phyloP scores from a whole-genome alignment of 78 protist genomes.

The Chrysochromulina parva region DNA sequence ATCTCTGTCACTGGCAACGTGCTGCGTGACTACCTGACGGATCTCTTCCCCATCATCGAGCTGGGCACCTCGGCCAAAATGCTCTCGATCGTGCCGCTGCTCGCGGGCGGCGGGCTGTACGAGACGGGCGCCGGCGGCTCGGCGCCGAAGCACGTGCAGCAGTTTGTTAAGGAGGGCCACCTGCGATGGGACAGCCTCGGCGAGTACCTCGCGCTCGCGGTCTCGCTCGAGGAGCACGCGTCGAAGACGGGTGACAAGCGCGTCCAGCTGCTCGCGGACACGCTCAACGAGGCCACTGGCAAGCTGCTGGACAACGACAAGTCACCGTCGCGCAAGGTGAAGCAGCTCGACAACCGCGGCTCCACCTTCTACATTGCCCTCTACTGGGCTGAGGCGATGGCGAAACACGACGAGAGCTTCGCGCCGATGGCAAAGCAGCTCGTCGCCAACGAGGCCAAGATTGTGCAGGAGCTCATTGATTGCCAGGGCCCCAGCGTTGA shows the following conservation, averaged over 20 bases:
- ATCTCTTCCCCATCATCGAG: slow-evolving; percentile 28
- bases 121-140: slow-evolving; percentile 51
- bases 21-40: slow-evolving; percentile 59
- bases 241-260: slow-evolving; percentile 9
- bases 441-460: not conserved
- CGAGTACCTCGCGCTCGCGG: slow-evolving; percentile 55
- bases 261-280: not conserved
- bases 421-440: not conserved
- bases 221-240: slow-evolving; percentile 35
- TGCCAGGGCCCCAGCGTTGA: slow-evolving; percentile 40
- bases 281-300: slow-evolving; percentile 40
- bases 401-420: slow-evolving; percentile 23
- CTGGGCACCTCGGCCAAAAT: slow-evolving; percentile 43
- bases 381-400: slow-evolving; percentile 47
- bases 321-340: slow-evolving; percentile 38
- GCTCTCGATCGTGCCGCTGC: slow-evolving; percentile 60
- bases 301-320: slow-evolving; percentile 25
- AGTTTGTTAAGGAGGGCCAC: slow-evolving; percentile 42
- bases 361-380: slow-evolving; percentile 42
- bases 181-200: slow-evolving; percentile 60
- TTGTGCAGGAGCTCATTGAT: slow-evolving; percentile 25
- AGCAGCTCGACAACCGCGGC: slow-evolving; percentile 54
- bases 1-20: slow-evolving; percentile 59
- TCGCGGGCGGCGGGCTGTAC: slow-evolving; percentile 51
- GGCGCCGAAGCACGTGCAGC: slow-evolving; percentile 51